Evolutionary conservation across 192 early-diverging fungal species (phyloP).

Genomic region (Coemansia sp.): DNA sequence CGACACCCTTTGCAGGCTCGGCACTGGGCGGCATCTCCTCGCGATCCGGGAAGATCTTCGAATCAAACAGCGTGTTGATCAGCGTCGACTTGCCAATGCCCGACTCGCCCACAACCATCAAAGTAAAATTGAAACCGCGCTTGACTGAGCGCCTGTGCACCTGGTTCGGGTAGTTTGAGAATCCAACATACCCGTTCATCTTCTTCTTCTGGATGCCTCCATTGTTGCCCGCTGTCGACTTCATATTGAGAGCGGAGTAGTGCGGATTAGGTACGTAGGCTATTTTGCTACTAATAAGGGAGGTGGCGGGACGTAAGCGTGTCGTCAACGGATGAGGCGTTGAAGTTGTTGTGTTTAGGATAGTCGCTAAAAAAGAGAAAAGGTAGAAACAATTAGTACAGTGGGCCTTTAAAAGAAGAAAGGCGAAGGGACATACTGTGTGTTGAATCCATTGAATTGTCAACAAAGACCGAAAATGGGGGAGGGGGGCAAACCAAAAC

Average conservation of each 20-base stretch:
- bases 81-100: slow-evolving; percentile 97
- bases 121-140: slow-evolving; percentile 91
- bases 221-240: slow-evolving; percentile 47
- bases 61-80: slow-evolving; percentile 96
- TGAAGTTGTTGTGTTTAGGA: neutral
- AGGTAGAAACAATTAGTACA: slow-evolving; percentile 1
- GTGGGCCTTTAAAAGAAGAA: slow-evolving; percentile 2
- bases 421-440: neutral
- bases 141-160: slow-evolving; percentile 92
- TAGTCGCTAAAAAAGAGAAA: neutral
- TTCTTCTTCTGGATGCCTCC: slow-evolving; percentile 54
- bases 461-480: slow-evolving; percentile 1
- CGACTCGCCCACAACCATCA: slow-evolving; percentile 96
- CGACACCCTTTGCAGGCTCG: slow-evolving; percentile 71
- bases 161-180: slow-evolving; percentile 93
- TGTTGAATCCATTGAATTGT: neutral
- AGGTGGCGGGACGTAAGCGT: neutral
- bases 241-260: slow-evolving; percentile 15
- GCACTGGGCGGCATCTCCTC: slow-evolving; percentile 65
- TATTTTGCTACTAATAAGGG: neutral
- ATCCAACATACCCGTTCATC: slow-evolving; percentile 88
- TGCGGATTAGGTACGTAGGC: neutral
- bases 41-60: slow-evolving; percentile 82
- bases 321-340: neutral
- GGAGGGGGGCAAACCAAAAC: slow-evolving; percentile 1